Evolutionary conservation across 2,329 filamentous ascomycete genomes (phyloP).

Genomic region (Hypoxylon sp.): DNA sequence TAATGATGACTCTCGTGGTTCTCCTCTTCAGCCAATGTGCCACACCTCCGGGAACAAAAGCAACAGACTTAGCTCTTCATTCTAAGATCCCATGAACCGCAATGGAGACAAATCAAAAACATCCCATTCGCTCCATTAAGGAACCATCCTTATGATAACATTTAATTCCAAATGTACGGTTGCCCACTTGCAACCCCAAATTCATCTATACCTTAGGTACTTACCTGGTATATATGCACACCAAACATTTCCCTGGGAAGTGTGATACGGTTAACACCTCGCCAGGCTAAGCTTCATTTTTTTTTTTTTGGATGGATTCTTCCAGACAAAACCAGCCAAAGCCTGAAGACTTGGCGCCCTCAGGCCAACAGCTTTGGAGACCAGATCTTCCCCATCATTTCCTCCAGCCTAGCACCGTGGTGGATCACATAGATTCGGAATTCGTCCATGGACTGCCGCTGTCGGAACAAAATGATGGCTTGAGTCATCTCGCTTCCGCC

Average conservation of each 20-base stretch:
- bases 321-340: constrained; percentile 13
- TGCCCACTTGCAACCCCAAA: background rate
- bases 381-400: constrained; percentile 42
- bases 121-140: background rate
- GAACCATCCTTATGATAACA: background rate
- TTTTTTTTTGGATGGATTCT: constrained; percentile 36
- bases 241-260: background rate
- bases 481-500: constrained; percentile 39
- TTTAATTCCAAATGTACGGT: background rate
- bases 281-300: background rate
- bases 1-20: constrained; percentile 37
- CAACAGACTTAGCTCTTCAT: background rate
- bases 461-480: constrained; percentile 14
- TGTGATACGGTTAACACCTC: background rate
- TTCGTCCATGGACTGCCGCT: constrained; percentile 15
- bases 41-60: background rate
- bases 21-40: constrained; percentile 7
- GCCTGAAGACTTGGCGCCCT: background rate
- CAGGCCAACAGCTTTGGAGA: constrained; percentile 30
- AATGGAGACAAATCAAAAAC: background rate
- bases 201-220: background rate
- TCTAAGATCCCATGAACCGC: background rate
- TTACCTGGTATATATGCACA: background rate
- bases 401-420: constrained; percentile 14
- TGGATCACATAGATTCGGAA: background rate